phyloP scores from a whole-genome alignment of 2,329 filamentous ascomycete species.

The Fusarium hostae region DNA sequence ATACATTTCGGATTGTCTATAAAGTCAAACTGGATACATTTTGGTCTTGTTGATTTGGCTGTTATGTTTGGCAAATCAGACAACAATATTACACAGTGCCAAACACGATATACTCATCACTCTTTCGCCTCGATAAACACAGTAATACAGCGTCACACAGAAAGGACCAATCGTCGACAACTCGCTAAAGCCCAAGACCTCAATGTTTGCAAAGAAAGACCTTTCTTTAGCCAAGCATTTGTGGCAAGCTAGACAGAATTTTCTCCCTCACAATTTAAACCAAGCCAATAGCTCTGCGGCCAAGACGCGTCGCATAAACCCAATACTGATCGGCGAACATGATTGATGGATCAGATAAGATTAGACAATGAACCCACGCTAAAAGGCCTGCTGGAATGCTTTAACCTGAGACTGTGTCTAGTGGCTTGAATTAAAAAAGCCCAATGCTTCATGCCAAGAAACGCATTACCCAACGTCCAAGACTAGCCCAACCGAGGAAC shows the following conservation, averaged over 20 bases:
- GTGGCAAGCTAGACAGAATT: not conserved
- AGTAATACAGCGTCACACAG: not conserved
- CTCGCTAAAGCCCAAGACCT: rapidly evolving
- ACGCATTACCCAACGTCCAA: not conserved
- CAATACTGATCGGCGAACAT: not conserved
- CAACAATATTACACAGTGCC: not conserved
- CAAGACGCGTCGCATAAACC: not conserved
- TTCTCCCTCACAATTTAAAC: not conserved
- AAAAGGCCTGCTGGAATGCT: not conserved
- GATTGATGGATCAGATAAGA: constrained; percentile 21
- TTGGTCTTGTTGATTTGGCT: rapidly evolving
- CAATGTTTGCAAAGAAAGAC: rapidly evolving
- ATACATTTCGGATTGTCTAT: rapidly evolving
- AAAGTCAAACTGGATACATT: rapidly evolving
- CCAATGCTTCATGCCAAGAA: not conserved
- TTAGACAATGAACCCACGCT: not conserved
- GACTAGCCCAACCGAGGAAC: not conserved
- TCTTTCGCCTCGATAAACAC: not conserved
- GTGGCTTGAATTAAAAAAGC: not conserved
- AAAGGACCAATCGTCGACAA: not conserved
- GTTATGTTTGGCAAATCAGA: not conserved
- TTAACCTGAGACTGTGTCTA: not conserved
- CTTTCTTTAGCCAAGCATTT: not conserved
- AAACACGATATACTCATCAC: not conserved
- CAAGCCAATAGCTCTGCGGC: not conserved